Evolutionary conservation across 1,284 basidiomycete genomes (phyloP).

Genomic region (Microbotryum saponariae): DNA sequence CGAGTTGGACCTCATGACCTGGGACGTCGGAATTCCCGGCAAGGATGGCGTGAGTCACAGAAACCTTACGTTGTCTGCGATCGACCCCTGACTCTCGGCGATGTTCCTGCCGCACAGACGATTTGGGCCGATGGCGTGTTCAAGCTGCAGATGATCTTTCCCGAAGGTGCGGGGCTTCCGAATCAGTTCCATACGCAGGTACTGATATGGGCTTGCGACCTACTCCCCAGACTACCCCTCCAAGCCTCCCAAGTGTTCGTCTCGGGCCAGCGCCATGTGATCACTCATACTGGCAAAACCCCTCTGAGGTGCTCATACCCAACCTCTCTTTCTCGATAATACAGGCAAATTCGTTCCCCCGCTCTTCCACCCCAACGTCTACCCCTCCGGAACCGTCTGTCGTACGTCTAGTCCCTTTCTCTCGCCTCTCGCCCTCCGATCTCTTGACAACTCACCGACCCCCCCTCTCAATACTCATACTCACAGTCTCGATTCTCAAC

Average conservation of each 20-base stretch:
- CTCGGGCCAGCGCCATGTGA: too few relatives aligned
- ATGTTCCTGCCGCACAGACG: constrained; percentile 54
- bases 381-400: constrained; percentile 97
- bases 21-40: constrained; percentile 72
- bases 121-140: constrained; percentile 93
- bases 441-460: background rate
- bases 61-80: background rate
- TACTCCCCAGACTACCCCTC: constrained; percentile 72
- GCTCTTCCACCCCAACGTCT: constrained; percentile 97
- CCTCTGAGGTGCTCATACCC: background rate
- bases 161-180: constrained; percentile 61
- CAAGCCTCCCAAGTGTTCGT: constrained; percentile 86
- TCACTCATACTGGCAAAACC: background rate
- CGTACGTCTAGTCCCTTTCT: constrained; percentile 27
- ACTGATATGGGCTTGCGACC: constrained; percentile 6
- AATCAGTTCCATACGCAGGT: constrained; percentile 13
- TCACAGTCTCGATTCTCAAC: constrained; percentile 76
- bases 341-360: constrained; percentile 94
- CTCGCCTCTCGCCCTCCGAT: background rate
- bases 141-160: constrained; percentile 88
- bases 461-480: background rate
- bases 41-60: constrained; percentile 53
- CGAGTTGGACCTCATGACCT: constrained; percentile 93
- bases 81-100: background rate
- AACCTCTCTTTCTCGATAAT: constrained; percentile 4